These are phyloP conservation scores for Myxozyma nipponensis DNA, from an alignment of 805 yeast genomes.

Conservation along the genomic window DNA sequence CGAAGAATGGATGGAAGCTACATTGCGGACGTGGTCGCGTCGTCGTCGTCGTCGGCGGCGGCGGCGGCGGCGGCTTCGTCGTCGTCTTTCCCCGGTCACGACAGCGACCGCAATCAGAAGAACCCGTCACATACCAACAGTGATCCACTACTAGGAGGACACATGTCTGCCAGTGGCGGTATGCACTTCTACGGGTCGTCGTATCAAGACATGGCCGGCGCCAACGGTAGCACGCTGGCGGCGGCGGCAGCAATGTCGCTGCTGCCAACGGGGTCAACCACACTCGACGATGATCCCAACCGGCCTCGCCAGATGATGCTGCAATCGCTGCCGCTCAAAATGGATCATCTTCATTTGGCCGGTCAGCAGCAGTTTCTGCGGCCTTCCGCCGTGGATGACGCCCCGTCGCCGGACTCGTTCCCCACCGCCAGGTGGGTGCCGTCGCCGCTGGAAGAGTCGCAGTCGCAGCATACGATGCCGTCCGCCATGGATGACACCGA, in stretches of 20 bases:
- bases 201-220: not conserved
- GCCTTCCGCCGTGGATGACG: not conserved
- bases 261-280: too few relatives aligned
- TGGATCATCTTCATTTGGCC: not conserved
- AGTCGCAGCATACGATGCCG: not conserved
- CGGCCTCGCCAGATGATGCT: slow-evolving; percentile 1
- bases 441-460: slow-evolving; percentile 1
- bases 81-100: not conserved
- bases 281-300: not conserved
- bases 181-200: too few relatives aligned
- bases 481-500: not conserved
- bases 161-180: too few relatives aligned
- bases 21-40: not conserved
- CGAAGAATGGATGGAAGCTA: not conserved
- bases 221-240: not conserved
- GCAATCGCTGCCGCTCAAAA: not conserved
- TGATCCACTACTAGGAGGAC: too few relatives aligned
- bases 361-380: slow-evolving; percentile 1
- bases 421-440: not conserved
- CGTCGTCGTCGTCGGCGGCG: too few relatives aligned
- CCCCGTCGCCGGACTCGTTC: too few relatives aligned
- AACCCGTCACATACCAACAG: too few relatives aligned
- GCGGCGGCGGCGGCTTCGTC: too few relatives aligned
- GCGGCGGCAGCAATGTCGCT: not conserved
- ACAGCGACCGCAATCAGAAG: not conserved